These are phyloP conservation scores for Ensete ventricosum DNA, from an alignment of 176 grass and related monocot species.

Conservation along the genomic window DNA sequence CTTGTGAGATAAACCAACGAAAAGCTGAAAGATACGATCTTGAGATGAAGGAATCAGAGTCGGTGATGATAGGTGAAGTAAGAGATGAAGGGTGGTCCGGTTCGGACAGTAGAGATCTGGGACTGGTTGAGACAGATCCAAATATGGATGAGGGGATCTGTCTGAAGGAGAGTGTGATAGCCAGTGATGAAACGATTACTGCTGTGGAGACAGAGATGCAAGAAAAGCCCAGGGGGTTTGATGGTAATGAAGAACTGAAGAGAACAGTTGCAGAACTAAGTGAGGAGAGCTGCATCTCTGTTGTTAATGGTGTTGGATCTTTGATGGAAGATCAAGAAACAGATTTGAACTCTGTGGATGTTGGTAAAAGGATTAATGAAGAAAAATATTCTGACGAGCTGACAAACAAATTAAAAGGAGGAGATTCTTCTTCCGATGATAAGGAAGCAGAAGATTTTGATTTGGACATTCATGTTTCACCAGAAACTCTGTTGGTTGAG, in stretches of 20 bases:
- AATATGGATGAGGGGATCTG: not conserved
- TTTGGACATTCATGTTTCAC: not conserved
- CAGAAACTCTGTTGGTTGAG: not conserved
- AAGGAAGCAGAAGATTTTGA: not conserved
- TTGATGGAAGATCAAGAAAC: not conserved
- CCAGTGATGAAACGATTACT: not conserved
- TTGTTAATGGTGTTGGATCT: not conserved
- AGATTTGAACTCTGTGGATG: not conserved
- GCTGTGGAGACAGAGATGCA: not conserved
- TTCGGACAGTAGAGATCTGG: not conserved
- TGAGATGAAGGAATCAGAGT: not conserved
- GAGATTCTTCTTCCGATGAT: not conserved
- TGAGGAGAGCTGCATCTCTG: not conserved
- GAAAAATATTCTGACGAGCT: not conserved
- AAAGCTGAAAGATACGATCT: not conserved
- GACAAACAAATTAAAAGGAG: constrained; percentile 4
- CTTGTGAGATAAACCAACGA: not conserved
- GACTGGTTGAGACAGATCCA: not conserved
- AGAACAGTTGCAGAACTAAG: not conserved
- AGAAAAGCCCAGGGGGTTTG: not conserved
- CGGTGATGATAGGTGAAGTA: not conserved
- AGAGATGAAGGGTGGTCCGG: not conserved
- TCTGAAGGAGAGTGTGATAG: not conserved
- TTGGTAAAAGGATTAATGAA: not conserved
- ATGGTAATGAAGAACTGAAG: not conserved